Evolutionary conservation across 176 grass and related monocot species (phyloP).

Genomic region (Aegilops sharonensis): DNA sequence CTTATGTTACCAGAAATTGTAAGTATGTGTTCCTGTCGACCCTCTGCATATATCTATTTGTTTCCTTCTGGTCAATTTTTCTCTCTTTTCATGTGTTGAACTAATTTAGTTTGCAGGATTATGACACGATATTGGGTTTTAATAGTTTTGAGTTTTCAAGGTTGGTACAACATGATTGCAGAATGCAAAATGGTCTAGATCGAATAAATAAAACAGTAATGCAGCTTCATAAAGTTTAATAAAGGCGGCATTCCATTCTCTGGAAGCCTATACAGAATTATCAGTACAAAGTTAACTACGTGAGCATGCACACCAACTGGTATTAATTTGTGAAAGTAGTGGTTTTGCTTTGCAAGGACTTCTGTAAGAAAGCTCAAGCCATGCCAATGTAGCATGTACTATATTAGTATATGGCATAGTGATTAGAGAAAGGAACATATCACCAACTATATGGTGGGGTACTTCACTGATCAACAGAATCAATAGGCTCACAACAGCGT

Average conservation of each 20-base stretch:
- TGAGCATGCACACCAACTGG: not conserved
- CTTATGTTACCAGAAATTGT: not conserved
- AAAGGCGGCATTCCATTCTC: not conserved
- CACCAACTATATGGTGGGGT: slow-evolving; percentile 28
- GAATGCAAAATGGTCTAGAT: not conserved
- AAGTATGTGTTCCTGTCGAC: not conserved
- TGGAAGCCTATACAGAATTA: not conserved
- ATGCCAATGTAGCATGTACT: slow-evolving; percentile 7
- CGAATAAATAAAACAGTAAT: not conserved
- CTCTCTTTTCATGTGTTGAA: not conserved
- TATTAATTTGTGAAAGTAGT: not conserved
- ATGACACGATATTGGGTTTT: not conserved
- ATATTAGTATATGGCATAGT: not conserved
- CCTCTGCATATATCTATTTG: not conserved
- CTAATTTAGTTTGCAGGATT: not conserved
- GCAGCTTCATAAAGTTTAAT: not conserved
- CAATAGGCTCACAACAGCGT: not conserved
- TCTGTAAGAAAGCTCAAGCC: not conserved
- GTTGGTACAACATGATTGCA: not conserved
- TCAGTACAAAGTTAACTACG: not conserved
- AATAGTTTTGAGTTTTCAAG: not conserved
- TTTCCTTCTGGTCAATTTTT: not conserved
- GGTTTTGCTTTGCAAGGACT: slow-evolving; percentile 5
- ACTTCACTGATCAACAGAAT: slow-evolving; percentile 16
- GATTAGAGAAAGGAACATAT: slow-evolving; percentile 21